Evolutionary conservation across 176 grass and related monocot species (phyloP).

Genomic region (Elymus sibiricus): DNA sequence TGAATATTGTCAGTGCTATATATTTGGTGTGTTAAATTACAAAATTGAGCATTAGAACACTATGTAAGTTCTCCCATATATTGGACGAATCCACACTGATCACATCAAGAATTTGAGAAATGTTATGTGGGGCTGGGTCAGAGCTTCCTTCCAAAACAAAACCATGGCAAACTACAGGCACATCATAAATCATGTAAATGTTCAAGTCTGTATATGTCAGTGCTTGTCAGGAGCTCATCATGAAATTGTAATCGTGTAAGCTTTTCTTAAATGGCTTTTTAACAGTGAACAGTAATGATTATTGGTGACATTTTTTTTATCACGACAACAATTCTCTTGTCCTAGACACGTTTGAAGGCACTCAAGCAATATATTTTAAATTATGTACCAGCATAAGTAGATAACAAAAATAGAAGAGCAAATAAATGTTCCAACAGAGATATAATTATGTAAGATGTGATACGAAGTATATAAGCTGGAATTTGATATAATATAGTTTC

Average conservation of each 20-base stretch:
- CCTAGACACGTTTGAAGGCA: not conserved
- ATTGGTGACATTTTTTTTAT: not conserved
- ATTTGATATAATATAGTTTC: not conserved
- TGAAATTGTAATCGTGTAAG: not conserved
- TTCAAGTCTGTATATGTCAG: not conserved
- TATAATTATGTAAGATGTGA: not conserved
- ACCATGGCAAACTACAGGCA: not conserved
- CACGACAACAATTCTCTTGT: not conserved
- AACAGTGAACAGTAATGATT: not conserved
- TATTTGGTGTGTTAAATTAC: not conserved
- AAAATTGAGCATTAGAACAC: not conserved
- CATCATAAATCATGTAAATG: not conserved
- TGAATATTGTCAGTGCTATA: not conserved
- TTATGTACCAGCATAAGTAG: not conserved
- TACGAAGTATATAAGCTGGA: not conserved
- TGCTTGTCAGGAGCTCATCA: not conserved
- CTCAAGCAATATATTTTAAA: not conserved
- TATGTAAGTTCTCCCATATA: not conserved
- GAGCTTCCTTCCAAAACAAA: not conserved
- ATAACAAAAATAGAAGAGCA: not conserved
- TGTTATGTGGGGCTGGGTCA: not conserved
- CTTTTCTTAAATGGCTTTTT: not conserved
- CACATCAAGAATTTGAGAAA: not conserved
- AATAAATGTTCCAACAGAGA: not conserved
- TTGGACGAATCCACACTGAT: not conserved